Evolutionary conservation across 306 rosid species (phyloP), one percentile per base, ranked within the genome.

Genomic region (Castanea crenata): DNA sequence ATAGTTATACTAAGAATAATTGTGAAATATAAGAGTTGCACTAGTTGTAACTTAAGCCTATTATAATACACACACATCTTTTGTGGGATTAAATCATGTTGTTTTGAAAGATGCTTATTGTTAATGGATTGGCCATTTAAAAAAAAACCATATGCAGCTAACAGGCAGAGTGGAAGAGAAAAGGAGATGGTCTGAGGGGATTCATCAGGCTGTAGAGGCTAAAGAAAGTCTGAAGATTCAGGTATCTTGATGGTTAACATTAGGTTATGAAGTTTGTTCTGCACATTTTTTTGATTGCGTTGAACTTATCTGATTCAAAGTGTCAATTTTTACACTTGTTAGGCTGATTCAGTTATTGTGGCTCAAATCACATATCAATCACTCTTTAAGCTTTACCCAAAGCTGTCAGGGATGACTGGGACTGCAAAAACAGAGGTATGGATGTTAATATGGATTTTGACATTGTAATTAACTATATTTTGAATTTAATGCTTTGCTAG

Each of bases 301-400:
- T 65, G 44, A 29, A 41, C 31, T 59, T 74, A 35, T 81, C 81
- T 86, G 80, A 75, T 81, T 73, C 82, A 75, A 71, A 69, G 61
- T 78, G 61, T 83, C 80, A 83, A 70, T n/a, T 73, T 77, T 67
- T 78, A 1, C 55, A n/a, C 46, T 83, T 83, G 69, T 58, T 87
- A 95, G 99, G 97, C 98, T 74, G 99, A 95, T 92, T 95, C 99
- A 71, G 94, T 95, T 81, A 86, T 95, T 62, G 97, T 95, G 80
- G 99, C 99, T 21, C 99, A 95, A 86, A 92, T 95, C 82, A 95
- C 99, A n/a, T 95, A 92, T 80, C 99, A 92, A 82, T 95, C 99
- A 84, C 83, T 95, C 34, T 95, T 95, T 85, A 95, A 95, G 89
- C 99, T 95, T 83, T 95, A 91, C 81, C 99, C 99, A 49, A 95